A percentile compares a stretch with the other conserved stretches of the same genome.
Conservation (phyloP, 1,284 basidiomycete species). For the Moniliella sp. region DNA sequence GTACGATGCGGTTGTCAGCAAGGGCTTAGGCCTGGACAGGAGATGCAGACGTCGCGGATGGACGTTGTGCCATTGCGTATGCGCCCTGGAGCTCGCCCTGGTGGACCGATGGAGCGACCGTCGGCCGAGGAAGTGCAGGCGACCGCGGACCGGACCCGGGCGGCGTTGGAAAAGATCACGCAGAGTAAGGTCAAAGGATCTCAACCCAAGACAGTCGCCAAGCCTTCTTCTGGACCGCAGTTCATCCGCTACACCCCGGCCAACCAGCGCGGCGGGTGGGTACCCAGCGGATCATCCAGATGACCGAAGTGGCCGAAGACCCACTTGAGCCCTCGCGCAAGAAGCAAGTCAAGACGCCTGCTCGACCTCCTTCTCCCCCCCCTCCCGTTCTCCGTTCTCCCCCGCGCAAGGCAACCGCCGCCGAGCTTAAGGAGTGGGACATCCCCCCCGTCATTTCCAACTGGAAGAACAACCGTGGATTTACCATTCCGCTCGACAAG, state of each 20-base stretch:
- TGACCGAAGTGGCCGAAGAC: constrained; percentile 59
- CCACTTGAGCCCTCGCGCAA: constrained; percentile 87
- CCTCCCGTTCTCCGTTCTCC: constrained; percentile 90
- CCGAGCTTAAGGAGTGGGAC: constrained; percentile 99
- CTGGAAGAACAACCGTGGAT: constrained; percentile 99
- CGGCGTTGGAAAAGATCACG: constrained; percentile 75
- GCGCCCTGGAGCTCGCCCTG: constrained; percentile 63
- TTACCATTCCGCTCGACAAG: constrained; percentile 94
- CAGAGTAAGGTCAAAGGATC: constrained; percentile 90
- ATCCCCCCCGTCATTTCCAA: constrained; percentile 98
- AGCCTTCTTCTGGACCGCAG: constrained; percentile 26
- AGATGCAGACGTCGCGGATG: constrained; percentile 83
- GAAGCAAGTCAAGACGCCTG: constrained; percentile 93
- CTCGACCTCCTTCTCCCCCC: constrained; percentile 81
- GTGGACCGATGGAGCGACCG: constrained; percentile 50
- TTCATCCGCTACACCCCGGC: constrained; percentile 93
- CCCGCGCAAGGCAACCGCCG: constrained; percentile 77
- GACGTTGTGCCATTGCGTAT: constrained; percentile 81
- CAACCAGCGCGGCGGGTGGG: constrained; percentile 42
- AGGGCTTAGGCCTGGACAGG: constrained; percentile 63
- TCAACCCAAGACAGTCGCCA: constrained; percentile 44
- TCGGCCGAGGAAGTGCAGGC: constrained; percentile 68
- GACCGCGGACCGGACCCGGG: constrained; percentile 69
- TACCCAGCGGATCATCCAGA: constrained; percentile 92
- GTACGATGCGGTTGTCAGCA: constrained; percentile 93